A percentile compares a stretch with the other conserved stretches of the same genome.
Evolutionary conservation across 495 filamentous ascomycete genomes (phyloP).

Genomic region (Aspergillus baeticus): DNA sequence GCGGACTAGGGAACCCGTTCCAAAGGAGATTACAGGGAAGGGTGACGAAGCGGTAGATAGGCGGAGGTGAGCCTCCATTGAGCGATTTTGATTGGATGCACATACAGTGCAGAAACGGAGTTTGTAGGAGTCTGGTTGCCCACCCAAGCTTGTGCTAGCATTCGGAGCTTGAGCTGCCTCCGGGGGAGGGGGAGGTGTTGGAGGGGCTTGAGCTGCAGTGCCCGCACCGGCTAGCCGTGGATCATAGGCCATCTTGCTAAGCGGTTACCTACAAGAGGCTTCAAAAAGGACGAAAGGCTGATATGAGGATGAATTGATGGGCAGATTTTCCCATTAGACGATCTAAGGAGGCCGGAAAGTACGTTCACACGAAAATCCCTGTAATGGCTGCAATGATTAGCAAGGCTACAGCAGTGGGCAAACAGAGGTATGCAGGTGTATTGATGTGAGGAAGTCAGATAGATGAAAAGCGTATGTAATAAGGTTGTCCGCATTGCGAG

Average conservation of each 20-base stretch:
- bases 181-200: constrained; percentile 53
- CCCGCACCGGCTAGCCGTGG: constrained; percentile 51
- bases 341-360: constrained; percentile 41
- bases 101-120: constrained; percentile 98
- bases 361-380: constrained; percentile 38
- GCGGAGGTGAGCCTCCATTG: constrained; percentile 96
- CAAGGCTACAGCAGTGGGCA: constrained; percentile 14
- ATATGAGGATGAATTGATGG: constrained; percentile 3
- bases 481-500: constrained; percentile 51
- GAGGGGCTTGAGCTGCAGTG: constrained; percentile 45
- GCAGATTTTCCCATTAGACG: constrained; percentile 5
- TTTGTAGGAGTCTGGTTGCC: constrained; percentile 63
- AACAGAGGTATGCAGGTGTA: not conserved
- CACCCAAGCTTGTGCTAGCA: constrained; percentile 48
- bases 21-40: constrained; percentile 97
- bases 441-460: constrained; percentile 22
- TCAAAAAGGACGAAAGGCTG: not conserved
- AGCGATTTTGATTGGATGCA: constrained; percentile 95
- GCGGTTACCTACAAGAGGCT: constrained; percentile 6
- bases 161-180: constrained; percentile 21
- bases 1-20: constrained; percentile 91
- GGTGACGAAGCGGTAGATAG: constrained; percentile 66
- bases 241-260: constrained; percentile 52
- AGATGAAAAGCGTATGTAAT: constrained; percentile 50
- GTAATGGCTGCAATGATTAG: constrained; percentile 33